A percentile compares a stretch with the other conserved stretches of the same genome.
These are phyloP conservation scores for Aspergillus pseudonomiae DNA, from an alignment of 2,329 filamentous ascomycete genomes.

Conservation along the genomic window DNA sequence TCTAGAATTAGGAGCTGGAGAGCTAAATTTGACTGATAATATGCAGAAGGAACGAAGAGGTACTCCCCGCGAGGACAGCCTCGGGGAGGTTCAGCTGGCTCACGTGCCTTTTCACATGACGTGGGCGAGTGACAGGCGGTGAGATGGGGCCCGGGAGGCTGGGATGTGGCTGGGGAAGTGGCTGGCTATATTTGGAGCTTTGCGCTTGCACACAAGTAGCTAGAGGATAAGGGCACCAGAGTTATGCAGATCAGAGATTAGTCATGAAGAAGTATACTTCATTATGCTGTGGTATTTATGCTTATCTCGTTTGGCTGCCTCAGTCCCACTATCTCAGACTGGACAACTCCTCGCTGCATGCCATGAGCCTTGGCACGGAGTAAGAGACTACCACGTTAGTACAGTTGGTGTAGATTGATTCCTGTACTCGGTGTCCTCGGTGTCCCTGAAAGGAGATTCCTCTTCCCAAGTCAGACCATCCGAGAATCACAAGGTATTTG, in stretches of 20 bases:
- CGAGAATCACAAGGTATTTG: background rate
- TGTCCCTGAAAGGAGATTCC: background rate
- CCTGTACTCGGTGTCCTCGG: background rate
- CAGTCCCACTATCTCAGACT: background rate
- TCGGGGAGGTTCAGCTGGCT: conserved; percentile 1
- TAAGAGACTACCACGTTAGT: background rate
- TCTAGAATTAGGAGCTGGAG: background rate
- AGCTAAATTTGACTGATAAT: conserved; percentile 3
- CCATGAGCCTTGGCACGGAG: background rate
- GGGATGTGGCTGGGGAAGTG: conserved; percentile 8
- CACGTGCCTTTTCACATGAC: conserved; percentile 21
- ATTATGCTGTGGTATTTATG: background rate
- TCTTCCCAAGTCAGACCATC: background rate
- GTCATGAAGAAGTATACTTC: background rate
- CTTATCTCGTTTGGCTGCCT: background rate
- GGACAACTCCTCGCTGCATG: background rate
- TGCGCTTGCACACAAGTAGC: background rate
- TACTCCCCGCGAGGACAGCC: background rate
- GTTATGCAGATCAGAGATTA: background rate
- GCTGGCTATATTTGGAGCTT: background rate
- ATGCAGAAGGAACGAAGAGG: background rate
- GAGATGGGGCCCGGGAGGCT: conserved; percentile 3
- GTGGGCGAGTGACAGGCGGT: conserved; percentile 15
- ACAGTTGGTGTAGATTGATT: background rate
- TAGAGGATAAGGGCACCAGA: background rate